phyloP scores from a whole-genome alignment of 257 asterid genomes.

The Scutellaria baicalensis region DNA sequence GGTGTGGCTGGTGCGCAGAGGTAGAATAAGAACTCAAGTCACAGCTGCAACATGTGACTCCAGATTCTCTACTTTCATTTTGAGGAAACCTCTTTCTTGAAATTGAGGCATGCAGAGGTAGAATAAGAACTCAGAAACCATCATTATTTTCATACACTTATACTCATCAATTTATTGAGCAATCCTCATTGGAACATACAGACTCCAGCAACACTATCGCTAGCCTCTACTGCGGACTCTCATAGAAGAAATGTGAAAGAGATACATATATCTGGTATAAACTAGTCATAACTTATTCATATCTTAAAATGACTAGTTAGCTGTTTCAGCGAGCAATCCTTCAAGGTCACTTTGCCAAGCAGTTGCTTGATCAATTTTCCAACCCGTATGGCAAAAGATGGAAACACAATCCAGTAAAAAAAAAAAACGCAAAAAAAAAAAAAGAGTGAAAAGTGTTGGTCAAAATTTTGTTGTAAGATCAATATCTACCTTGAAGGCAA shows the following conservation, averaged over 20 bases:
- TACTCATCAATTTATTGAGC: not conserved
- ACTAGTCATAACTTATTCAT: not conserved
- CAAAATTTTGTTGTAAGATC: conserved; percentile 3
- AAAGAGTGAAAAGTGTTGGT: conserved; percentile 2
- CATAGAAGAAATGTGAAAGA: not conserved
- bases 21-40: not conserved
- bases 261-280: not conserved
- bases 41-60: not conserved
- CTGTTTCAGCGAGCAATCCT: not conserved
- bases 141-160: not conserved
- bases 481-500: conserved; percentile 61
- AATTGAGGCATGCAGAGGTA: not conserved
- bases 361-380: conserved; percentile 8
- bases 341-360: not conserved
- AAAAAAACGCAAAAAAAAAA: not conserved
- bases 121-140: not conserved
- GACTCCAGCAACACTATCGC: not conserved
- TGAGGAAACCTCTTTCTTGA: not conserved
- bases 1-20: not conserved
- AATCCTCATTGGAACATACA: not conserved
- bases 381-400: not conserved
- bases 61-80: not conserved
- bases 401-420: not conserved
- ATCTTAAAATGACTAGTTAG: conserved; percentile 11
- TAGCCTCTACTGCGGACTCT: not conserved